Conservation (phyloP, 306 rosid genomes). For the Cicer yamashitae region DNA sequence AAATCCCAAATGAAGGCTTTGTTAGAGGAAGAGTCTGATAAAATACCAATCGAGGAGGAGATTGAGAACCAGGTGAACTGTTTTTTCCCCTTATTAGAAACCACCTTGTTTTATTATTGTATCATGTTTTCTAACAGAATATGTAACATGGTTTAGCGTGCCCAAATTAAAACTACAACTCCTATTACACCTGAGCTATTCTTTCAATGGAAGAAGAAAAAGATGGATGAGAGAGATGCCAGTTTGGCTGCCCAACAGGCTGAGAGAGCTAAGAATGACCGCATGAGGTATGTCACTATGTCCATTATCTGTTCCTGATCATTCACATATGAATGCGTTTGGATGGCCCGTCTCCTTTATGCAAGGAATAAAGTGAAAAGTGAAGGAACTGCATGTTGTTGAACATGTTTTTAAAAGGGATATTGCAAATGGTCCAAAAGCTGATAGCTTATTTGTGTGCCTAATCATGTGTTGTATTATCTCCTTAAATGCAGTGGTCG, state of each 20-base stretch:
- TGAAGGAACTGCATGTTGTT: constrained; percentile 28
- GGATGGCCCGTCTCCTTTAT: neutral
- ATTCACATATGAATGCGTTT: neutral
- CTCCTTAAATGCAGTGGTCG: constrained; percentile 60
- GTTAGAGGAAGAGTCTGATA: constrained; percentile 76
- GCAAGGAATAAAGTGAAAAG: neutral
- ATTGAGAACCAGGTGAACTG: constrained; percentile 83
- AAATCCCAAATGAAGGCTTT: constrained; percentile 99
- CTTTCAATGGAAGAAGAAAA: constrained; percentile 88
- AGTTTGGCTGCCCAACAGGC: constrained; percentile 86
- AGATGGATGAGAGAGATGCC: constrained; percentile 88
- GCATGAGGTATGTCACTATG: constrained; percentile 87
- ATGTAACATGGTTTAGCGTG: constrained; percentile 60
- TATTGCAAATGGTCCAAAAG: constrained; percentile 15
- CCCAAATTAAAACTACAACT: constrained; percentile 71
- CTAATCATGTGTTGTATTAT: constrained; percentile 30
- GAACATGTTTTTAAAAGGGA: constrained; percentile 9
- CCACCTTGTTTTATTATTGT: constrained; percentile 16
- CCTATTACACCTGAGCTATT: constrained; percentile 88
- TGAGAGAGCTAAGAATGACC: constrained; percentile 94
- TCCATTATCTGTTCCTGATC: neutral
- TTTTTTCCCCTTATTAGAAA: neutral
- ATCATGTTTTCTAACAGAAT: constrained; percentile 40
- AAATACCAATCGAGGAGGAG: constrained; percentile 84
- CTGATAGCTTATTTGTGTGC: neutral